Base-by-base conservation (phyloP, 116 monocot species). In the Dioscorea cayenensis region DNA sequence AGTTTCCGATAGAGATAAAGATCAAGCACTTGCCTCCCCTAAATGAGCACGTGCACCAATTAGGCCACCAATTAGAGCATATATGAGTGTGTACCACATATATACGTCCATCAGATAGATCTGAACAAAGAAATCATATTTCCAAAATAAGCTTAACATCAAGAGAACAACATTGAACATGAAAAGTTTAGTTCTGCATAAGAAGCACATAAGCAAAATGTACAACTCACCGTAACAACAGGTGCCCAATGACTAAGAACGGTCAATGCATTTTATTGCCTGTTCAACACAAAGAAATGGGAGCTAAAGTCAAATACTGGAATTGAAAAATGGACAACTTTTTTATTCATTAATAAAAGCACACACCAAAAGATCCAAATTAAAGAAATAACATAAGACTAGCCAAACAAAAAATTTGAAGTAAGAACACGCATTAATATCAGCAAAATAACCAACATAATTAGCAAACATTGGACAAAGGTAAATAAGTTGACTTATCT, bases 31-130 rank as follows among this genome's bases (percentile, higher is more conserved):
- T 76, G 92, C 96, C 93, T 96, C 96, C 49, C 96, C 96, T 67
- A 96, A 77, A 71, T 90, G 88, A 88, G 71, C 87, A 55, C 89
- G 76, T 78, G 96, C 96, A 86, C 96, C 96, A 68, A 85, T 86
- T 18, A 87, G 36, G 14, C 96, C 96, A 84, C 96, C 96, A 83
- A 92, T 67, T 73, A 96, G 73, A 58, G 96, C 96, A 81, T 84
- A 92, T 63, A 90, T 36, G 27, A 96, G 71, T 51, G 92, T 92
- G 79, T 96, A 92, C 84, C 84, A 96, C 68, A 96, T 96, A 69
- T 86, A 81, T 58, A 96, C 87, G 71, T 96, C 96, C 96, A 96
- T 90, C 32, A 96, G 59, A 66, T 96, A 96, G 63, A 96, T 86
- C 96, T 96, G 76, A 52, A 55, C 38, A 77, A 49, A 65, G 29